Evolutionary conservation across 208 protist genomes (phyloP).

Genomic region (Tritrichomonas musculus): DNA sequence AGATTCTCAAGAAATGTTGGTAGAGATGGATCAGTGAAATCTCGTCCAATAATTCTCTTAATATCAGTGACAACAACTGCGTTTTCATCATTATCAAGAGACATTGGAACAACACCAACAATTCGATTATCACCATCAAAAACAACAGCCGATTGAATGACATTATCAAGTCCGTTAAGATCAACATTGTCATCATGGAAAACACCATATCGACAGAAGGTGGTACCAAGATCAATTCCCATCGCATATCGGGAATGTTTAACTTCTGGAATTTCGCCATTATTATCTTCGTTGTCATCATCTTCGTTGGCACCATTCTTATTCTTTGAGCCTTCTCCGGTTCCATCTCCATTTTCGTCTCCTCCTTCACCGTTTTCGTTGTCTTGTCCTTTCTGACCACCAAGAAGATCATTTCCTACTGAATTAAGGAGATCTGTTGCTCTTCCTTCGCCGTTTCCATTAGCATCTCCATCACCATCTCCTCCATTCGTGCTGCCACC

Average conservation of each 20-base stretch:
- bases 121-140: not conserved
- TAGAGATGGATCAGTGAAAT: constrained; percentile 40
- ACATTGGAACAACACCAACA: not conserved
- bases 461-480: too few relatives aligned
- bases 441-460: too few relatives aligned
- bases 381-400: too few relatives aligned
- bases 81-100: not conserved
- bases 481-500: too few relatives aligned
- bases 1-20: constrained; percentile 64
- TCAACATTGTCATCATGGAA: constrained; percentile 73
- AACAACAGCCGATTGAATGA: not conserved
- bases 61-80: not conserved
- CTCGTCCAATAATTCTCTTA: constrained; percentile 4
- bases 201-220: constrained; percentile 67
- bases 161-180: not conserved
- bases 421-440: too few relatives aligned
- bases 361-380: too few relatives aligned
- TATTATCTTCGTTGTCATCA: too few relatives aligned
- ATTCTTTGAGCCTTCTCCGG: too few relatives aligned
- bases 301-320: too few relatives aligned
- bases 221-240: constrained; percentile 71
- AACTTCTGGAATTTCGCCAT: too few relatives aligned
- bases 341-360: too few relatives aligned
- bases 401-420: too few relatives aligned
- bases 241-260: constrained; percentile 40